Evolutionary conservation across 1,139 yeast genomes (phyloP).

Genomic region (Suhomyces atakaporum): DNA sequence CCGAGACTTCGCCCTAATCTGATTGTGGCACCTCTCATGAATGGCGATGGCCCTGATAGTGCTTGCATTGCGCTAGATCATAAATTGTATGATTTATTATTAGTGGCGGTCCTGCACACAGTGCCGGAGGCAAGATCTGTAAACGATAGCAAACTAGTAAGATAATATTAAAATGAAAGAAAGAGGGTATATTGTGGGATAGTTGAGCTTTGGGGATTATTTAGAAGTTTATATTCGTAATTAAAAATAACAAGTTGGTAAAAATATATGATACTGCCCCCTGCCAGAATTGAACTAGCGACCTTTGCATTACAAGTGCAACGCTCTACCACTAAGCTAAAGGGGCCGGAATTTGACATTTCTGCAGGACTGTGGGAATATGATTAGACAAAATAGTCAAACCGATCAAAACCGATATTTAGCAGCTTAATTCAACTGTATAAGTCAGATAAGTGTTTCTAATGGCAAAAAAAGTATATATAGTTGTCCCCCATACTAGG

Average conservation of each 20-base stretch:
- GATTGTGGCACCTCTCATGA: constrained; percentile 6
- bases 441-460: too few species aligned
- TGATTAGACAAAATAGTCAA: too few species aligned
- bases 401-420: too few species aligned
- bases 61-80: constrained; percentile 3
- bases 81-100: constrained; percentile 5
- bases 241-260: neutral
- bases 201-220: neutral
- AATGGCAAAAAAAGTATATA: too few species aligned
- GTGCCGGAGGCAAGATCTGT: too few species aligned
- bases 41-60: constrained; percentile 2
- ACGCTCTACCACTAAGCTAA: constrained; percentile 97
- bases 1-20: constrained; percentile 5
- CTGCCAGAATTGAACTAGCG: constrained; percentile 95
- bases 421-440: too few species aligned
- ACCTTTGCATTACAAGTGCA: constrained; percentile 95
- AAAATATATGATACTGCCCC: constrained; percentile 51
- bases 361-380: too few species aligned
- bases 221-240: neutral
- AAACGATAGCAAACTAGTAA: too few species aligned
- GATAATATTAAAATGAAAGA: too few species aligned
- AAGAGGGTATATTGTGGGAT: too few species aligned
- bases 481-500: too few species aligned
- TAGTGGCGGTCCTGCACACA: constrained; percentile 9
- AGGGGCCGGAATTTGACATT: constrained; percentile 46